Base-by-base conservation (phyloP, 164 flowering plant species). In the Aristolochia californica region DNA sequence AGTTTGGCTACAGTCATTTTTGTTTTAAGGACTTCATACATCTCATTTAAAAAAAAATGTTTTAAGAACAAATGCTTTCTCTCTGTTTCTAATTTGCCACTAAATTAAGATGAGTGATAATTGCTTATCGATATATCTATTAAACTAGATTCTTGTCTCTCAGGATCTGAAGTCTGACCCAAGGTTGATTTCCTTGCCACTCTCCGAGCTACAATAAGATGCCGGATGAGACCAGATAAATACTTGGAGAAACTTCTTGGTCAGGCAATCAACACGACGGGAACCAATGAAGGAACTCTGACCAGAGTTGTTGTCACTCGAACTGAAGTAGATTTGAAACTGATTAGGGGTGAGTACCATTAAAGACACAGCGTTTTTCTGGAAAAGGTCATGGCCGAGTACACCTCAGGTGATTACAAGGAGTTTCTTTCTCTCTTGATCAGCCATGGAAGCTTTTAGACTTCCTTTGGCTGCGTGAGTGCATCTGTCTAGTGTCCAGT, bases 221-320 rank as follows among this genome's bases (percentile, higher is more conserved):
- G 90, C 76, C 63, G 86, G 67, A 77, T 68, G 14, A 50, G 62
- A 24, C 96, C 88, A 4, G 72, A 79, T 62, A 84, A 76, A 52
- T 82, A 89, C 62, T 84, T 65, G 48, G 90, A 72, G 67, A 84
- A 83, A 74, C 70, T 70, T 34, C 80, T 79, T 28, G 75, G 95
- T 0, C n/a, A 68, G 54, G 82, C 85, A 0, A 80, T 85, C 55
- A 83, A 74, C 61, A 72, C 50, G 65, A 15, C 61, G 21, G 97
- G 94, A 30, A 87, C 94, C 0, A 91, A 90, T 59, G 94, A 90
- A 55, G 74, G 75, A 68, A 85, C 83, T 22, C 78, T 91, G 5
- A 91, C 83, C 22, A 72, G 98, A 25, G 91, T 86, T 59, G 76
- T 91, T 43, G 71, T 81, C 7, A 84, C 95, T 2, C 80, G 91